A percentile compares a stretch with the other conserved stretches of the same genome.
Conservation (phyloP, 495 filamentous ascomycete genomes). For the Xylaria grammica region DNA sequence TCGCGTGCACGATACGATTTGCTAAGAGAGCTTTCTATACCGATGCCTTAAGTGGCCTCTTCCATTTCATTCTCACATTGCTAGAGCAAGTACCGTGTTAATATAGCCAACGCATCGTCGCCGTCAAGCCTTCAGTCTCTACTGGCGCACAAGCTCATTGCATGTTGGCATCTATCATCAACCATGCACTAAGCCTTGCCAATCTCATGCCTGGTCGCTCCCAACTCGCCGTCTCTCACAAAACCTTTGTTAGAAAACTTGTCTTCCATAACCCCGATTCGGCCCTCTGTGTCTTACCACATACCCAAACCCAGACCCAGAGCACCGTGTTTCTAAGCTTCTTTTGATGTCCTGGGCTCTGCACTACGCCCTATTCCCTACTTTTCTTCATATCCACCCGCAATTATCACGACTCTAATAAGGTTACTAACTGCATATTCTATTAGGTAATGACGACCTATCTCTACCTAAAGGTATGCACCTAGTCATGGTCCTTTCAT, state of each 20-base stretch:
- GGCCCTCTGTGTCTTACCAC: neutral
- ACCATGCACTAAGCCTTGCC: neutral
- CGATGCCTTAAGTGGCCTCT: neutral
- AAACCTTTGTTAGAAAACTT: conserved; percentile 8
- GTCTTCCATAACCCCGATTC: neutral
- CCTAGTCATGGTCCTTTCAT: neutral
- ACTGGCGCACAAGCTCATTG: neutral
- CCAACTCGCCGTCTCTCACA: neutral
- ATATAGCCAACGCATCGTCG: neutral
- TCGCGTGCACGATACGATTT: neutral
- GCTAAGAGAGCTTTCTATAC: neutral
- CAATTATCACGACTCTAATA: neutral
- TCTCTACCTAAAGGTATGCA: conserved; percentile 88
- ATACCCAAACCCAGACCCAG: neutral
- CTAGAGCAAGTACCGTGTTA: too few species aligned
- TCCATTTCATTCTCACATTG: too few species aligned
- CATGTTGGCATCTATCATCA: neutral
- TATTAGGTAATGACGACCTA: conserved; percentile 82
- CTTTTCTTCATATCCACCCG: neutral
- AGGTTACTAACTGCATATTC: conserved; percentile 29
- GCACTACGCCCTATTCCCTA: neutral
- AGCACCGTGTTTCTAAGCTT: neutral
- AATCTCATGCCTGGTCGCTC: neutral
- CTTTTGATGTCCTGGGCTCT: neutral
- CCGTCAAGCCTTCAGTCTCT: neutral